These are phyloP conservation scores for Dillenia turbinata DNA, from an alignment of 164 flowering plant genomes.

Conservation along the genomic window DNA sequence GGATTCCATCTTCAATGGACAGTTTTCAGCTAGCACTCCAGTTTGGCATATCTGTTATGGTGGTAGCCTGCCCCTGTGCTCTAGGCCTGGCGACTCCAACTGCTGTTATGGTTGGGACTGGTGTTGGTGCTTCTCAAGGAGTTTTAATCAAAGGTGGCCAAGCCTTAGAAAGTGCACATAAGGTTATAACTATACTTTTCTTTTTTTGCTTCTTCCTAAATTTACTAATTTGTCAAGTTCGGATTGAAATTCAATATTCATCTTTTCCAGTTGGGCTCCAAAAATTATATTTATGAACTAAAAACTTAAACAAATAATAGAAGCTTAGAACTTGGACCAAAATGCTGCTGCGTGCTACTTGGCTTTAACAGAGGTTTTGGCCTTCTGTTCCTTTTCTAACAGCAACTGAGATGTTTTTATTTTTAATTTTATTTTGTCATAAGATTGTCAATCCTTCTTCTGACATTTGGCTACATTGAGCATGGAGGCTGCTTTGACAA, in stretches of 20 bases:
- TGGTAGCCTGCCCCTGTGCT: conserved; percentile 97
- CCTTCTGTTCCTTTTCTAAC: too few relatives aligned
- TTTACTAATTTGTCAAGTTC: neutral
- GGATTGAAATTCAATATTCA: neutral
- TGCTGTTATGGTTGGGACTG: conserved; percentile 98
- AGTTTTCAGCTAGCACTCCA: conserved; percentile 93
- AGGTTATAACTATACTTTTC: conserved; percentile 36
- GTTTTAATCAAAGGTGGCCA: conserved; percentile 92
- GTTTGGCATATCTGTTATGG: conserved; percentile 95
- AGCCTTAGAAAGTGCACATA: conserved; percentile 85
- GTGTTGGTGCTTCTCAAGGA: conserved; percentile 92
- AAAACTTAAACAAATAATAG: too few relatives aligned
- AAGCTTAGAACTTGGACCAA: too few relatives aligned
- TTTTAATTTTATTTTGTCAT: too few relatives aligned
- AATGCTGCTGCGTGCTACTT: too few relatives aligned
- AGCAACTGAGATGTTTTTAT: too few relatives aligned
- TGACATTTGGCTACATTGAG: too few relatives aligned
- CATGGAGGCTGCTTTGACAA: too few relatives aligned
- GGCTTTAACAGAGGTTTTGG: too few relatives aligned
- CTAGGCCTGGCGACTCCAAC: conserved; percentile 96
- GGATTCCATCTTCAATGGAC: conserved; percentile 87
- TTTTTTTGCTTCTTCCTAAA: neutral
- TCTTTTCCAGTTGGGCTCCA: neutral
- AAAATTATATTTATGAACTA: too few relatives aligned
- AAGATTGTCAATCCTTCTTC: too few relatives aligned